Evolutionary conservation across 352 stramenopile species (phyloP), one percentile per base, ranked within the genome.

Genomic region (Pythium apleroticum): DNA sequence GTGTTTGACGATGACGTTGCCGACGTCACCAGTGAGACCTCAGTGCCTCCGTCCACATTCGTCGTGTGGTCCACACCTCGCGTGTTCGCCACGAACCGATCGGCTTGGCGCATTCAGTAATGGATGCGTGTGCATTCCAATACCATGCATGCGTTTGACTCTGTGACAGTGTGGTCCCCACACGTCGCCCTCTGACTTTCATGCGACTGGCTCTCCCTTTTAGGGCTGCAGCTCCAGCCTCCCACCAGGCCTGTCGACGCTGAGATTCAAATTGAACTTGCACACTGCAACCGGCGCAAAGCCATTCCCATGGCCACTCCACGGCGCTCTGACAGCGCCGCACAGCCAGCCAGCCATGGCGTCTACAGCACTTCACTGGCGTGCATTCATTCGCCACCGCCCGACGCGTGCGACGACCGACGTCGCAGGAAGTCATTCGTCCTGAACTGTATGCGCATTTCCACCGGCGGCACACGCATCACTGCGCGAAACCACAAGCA

Each of bases 21-120:
- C 27, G 22, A 14, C 41, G 52, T 66, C 60, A 66, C 41, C 33
- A 27, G 52, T 56, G 50, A 54, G 27, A 65, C 59, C 59, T 65
- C 39, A 54, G 33, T 20, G 8, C 9, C 37, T 55, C 59, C 58
- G 46, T 58, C 48, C 25, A 27, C 37, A 12, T 20, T 39, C 33
- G 7, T 39, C 8, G 11, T 39, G 33, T 39, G 33, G 33, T 15
- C 33, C 43, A 50, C 43, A 50, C 0, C 43, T 50, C 22, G 43
- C 19, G 19, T 27, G 19, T 50, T 50, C 43, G 2, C 43, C 43
- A 50, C 33, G 8, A 39, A 33, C 30, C n/a, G n/a, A n/a, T n/a
- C n/a, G n/a, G n/a, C n/a, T n/a, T n/a, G n/a, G n/a, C n/a, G n/a
- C n/a, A n/a, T n/a, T n/a, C n/a, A n/a, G n/a, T n/a, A 33, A 9